phyloP scores from a whole-genome alignment of 148 eudicot species.

The Limonium bicolor region DNA sequence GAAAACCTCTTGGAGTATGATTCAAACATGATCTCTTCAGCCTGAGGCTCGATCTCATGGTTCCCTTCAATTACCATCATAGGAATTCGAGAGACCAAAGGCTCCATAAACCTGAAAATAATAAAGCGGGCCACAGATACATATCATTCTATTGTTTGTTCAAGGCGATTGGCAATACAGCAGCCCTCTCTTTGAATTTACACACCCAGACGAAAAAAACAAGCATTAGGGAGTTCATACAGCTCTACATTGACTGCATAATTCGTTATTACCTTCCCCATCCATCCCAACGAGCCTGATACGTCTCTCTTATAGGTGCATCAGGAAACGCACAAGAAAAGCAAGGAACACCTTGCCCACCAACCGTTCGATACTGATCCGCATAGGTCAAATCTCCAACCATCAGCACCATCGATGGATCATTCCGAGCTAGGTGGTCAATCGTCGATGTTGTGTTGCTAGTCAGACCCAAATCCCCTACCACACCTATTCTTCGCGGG shows the following conservation, averaged over 20 bases:
- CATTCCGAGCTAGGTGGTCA: slow-evolving; percentile 56
- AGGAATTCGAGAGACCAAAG: slow-evolving; percentile 62
- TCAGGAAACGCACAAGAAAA: slow-evolving; percentile 69
- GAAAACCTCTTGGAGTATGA: slow-evolving; percentile 70
- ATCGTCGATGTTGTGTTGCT: slow-evolving; percentile 74
- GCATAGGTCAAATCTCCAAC: slow-evolving; percentile 86
- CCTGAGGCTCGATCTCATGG: slow-evolving; percentile 96
- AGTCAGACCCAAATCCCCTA: slow-evolving; percentile 90
- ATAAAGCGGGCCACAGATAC: too few species aligned
- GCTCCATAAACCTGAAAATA: slow-evolving; percentile 79
- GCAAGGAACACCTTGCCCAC: slow-evolving; percentile 70
- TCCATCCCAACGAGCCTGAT: slow-evolving; percentile 95
- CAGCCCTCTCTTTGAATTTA: too few species aligned
- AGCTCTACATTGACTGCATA: too few species aligned
- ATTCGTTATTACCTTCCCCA: slow-evolving; percentile 98
- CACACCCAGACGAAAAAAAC: too few species aligned
- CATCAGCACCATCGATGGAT: slow-evolving; percentile 68
- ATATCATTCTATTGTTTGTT: too few species aligned
- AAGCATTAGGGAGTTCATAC: too few species aligned
- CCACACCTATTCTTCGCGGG: slow-evolving; percentile 58
- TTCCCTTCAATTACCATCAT: slow-evolving; percentile 94
- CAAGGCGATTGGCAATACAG: too few species aligned
- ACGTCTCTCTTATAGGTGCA: slow-evolving; percentile 75
- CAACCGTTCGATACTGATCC: slow-evolving; percentile 72
- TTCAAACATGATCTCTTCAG: slow-evolving; percentile 35